Base-by-base conservation (phyloP, 345 rosid genomes). In the Nephelium lappaceum region DNA sequence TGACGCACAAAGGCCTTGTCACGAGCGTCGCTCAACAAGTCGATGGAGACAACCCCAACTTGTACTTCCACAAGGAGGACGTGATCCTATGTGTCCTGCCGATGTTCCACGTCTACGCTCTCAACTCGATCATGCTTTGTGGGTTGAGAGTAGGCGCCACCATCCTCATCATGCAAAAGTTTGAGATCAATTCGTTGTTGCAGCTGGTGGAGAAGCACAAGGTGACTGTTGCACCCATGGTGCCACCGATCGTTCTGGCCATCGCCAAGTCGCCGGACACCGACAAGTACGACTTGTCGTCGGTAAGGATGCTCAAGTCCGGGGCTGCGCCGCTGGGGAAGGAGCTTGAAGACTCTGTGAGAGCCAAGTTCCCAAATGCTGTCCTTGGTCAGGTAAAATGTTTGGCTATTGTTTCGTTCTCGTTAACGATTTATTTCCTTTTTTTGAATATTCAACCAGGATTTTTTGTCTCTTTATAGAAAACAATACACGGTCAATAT, bases 321-420 rank as follows among this genome's bases (percentile, higher is more conserved):
- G 97, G 98, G 2, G 99, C 97, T 8, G 98, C 98, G 5, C 95
- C 99, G 4, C 71, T 96, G 86, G 97, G 97, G 63, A 92, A 93
- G 85, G 97, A 94, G 80, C 96, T 96, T 43, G 97, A 94, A 84
- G 99, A 94, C 77, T 74, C 86, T 19, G 88, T 93, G 0, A 84
- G 90, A 57, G 84, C 87, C 69, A 95, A 91, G 84, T 82, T 95
- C 58, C 95, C 96, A 5, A 86, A 89, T 8, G 99, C 97, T 55
- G 86, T 75, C 53, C 92, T 94, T 43, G 99, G 98, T 15, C 99
- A 96, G 99, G 99, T 95, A 80, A 2, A 24, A 10, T 11, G 10
- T 49, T 41, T 4, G 24, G 57, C 18, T 41, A 8, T 31, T 14
- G 8, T 65, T 77, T 5, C 27, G 24, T 57, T 57, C 5, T 18